Conservation (phyloP, 768 basidiomycete genomes). For the Mycena haematopus region DNA sequence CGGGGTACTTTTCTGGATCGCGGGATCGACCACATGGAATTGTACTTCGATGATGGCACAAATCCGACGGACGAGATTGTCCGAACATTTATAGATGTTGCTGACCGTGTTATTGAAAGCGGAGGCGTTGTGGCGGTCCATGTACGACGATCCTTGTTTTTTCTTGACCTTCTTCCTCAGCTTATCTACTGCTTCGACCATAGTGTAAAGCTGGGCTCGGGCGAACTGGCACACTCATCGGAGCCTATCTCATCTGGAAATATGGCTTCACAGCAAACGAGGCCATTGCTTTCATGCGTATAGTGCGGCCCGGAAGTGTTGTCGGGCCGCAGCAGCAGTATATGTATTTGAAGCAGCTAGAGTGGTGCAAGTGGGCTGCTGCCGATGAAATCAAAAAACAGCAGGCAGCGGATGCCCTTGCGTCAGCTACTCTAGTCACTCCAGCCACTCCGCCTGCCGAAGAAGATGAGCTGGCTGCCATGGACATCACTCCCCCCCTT, state of each 20-base stretch:
- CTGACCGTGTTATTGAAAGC: conserved; percentile 75
- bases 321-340: conserved; percentile 95
- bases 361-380: conserved; percentile 94
- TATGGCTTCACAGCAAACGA: conserved; percentile 96
- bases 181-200: conserved; percentile 28
- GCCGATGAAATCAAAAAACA: conserved; percentile 74
- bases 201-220: conserved; percentile 98
- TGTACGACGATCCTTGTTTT: conserved; percentile 52
- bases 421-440: conserved; percentile 58
- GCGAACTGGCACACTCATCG: conserved; percentile 94
- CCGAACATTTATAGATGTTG: conserved; percentile 85
- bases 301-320: conserved; percentile 92
- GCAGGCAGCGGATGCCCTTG: conserved; percentile 45
- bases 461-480: conserved; percentile 63
- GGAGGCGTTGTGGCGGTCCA: conserved; percentile 90
- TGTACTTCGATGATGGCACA: conserved; percentile 98
- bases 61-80: conserved; percentile 97
- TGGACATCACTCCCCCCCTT: conserved; percentile 50
- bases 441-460: conserved; percentile 86
- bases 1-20: conserved; percentile 78
- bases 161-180: conserved; percentile 14
- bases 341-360: conserved; percentile 92
- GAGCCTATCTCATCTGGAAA: conserved; percentile 98
- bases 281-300: conserved; percentile 98
- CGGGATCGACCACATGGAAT: conserved; percentile 87